Base-by-base conservation (phyloP, 352 stramenopile species). In the Globisporangium nunn region DNA sequence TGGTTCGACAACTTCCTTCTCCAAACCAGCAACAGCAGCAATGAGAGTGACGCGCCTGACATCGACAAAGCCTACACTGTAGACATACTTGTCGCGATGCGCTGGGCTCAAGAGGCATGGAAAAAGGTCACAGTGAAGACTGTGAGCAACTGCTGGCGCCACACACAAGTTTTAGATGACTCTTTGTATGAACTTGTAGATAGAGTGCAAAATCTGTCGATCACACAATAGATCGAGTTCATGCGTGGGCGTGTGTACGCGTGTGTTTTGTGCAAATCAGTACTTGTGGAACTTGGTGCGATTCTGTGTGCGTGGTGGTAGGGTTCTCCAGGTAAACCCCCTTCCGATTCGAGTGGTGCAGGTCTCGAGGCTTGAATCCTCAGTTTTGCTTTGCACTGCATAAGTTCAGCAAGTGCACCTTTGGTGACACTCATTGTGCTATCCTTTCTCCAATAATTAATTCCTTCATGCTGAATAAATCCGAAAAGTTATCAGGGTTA, bases 301-400 rank as follows among this genome's bases (percentile, higher is more conserved):
- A 41, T 30, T 56, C 45, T 41, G 44, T 49, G 40, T 49, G 51
- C 51, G 51, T 28, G 39, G 28, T 37, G 17, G 51, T 37, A 56
- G 35, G 28, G 39, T 56, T 56, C 23, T 56, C 39, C 23, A 48
- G 51, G 51, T 56, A 56, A 56, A 49, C 39, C 51, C 18, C 50
- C 39, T 56, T 48, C 39, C 45, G 51, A 56, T 39, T 49, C 15
- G 23, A 18, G 31, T 31, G 29, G 41, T 47, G 41, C 41, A n/a
- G 30, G 23, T 18, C 28, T 52, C 47, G 0, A 14, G 4, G 12
- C 6, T 52, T 52, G 23, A 33, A 52, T 23, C 47, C 23, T 37
- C 23, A 17, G 12, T 52, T 52, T 52, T 52, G 47, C 18, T 14
- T 39, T 37, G 15, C n/a, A 47, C 41, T 28, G 15, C 8, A 29